Base-by-base conservation (phyloP, 768 basidiomycete genomes). In the Daedalea quercina region DNA sequence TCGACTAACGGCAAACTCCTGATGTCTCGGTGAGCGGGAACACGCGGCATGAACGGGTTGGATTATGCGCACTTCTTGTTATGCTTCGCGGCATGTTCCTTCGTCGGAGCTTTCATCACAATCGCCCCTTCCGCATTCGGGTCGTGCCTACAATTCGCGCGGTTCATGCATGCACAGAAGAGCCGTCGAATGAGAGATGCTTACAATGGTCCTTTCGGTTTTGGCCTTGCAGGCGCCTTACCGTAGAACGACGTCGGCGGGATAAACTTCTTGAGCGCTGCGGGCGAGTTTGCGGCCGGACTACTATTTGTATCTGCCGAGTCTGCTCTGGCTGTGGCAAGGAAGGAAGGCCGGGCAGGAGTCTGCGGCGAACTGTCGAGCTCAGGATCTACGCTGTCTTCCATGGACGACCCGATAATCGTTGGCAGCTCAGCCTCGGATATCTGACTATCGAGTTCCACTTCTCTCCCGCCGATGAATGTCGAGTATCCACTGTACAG, bases 61-160 rank as follows among this genome's bases (percentile, higher is more conserved):
- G n/a, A 31, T 4, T 26, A 6, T 31, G 11, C 65, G 20, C 49
- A 90, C 90, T 82, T 86, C 65, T 80, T 85, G 66, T 90, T 92
- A 62, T 76, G 82, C 59, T 72, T 77, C 42, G 74, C 74, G 28
- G 80, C 78, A 57, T 91, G 85, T 26, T 80, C 81, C 54, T 80
- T 75, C 9, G 76, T 79, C 0, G 93, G 92, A 3, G 77, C 68
- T 59, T 84, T 87, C 91, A 99, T 90, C 3, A 97, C 85, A 8
- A 98, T 69, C 0, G 94, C 93, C 3, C 80, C 85, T 49, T 83
- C 79, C 0, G 77, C 80, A 4, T 77, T 67, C 2, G 95, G 90
- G 63, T 95, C 84, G 65, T 92, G 84, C 53, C 90, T 92, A 31
- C 40, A 40, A 33, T 46, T 24, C 22, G 19, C 48, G 40, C 34